Evolutionary conservation across 163 green algal species (phyloP).

Genomic region (Chloromonas sp.): DNA sequence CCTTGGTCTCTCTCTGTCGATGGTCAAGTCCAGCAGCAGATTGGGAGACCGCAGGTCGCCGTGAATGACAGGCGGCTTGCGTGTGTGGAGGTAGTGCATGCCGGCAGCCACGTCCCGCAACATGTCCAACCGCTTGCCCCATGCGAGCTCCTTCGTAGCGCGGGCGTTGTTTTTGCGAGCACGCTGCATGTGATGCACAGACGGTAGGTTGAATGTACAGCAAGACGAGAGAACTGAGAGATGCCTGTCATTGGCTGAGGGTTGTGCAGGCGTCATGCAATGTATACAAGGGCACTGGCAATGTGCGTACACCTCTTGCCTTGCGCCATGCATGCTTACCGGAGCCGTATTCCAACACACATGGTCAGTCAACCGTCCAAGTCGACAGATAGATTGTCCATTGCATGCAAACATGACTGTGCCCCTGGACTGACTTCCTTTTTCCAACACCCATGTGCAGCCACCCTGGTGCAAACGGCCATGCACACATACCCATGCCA

Average conservation of each 20-base stretch:
- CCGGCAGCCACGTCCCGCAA: constrained; percentile 38
- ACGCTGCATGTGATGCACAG: background rate
- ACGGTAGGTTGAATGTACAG: background rate
- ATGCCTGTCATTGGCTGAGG: background rate
- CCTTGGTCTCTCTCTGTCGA: constrained; percentile 37
- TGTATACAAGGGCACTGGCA: background rate
- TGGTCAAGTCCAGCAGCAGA: constrained; percentile 53
- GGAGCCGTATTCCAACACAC: background rate
- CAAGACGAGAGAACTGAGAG: background rate
- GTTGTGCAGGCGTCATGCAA: background rate
- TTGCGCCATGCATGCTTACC: background rate
- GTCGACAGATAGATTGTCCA: too few species aligned
- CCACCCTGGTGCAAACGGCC: too few species aligned
- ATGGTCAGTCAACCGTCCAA: background rate
- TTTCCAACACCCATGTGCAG: too few species aligned
- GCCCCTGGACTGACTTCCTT: too few species aligned
- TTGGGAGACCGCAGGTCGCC: constrained; percentile 57
- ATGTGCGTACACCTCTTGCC: background rate
- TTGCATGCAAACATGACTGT: too few species aligned
- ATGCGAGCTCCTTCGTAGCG: constrained; percentile 30
- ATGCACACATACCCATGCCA: too few species aligned
- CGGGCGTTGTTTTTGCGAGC: constrained; percentile 12
- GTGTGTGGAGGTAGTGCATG: constrained; percentile 36
- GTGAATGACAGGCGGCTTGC: constrained; percentile 47
- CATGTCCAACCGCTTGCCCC: constrained; percentile 48